Evolutionary conservation across 2,329 filamentous ascomycete species (phyloP), one percentile per base, ranked within the genome.

Genomic region (Paecilomyces sp.): DNA sequence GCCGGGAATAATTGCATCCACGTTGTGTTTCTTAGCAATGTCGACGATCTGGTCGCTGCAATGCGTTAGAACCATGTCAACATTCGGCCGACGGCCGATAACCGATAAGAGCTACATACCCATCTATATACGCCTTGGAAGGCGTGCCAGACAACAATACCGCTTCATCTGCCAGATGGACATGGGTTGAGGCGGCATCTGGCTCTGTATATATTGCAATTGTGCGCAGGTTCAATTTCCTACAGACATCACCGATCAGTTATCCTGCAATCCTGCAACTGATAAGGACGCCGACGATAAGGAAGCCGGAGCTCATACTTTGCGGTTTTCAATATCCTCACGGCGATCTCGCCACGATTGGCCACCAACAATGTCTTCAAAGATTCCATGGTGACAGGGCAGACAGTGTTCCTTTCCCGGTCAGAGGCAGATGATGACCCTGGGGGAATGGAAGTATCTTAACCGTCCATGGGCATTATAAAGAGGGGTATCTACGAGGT

Each of bases 1-100:
- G 1, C 87, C 86, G 0, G 86, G 86, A 56, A 87, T 85, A 15
- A 89, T 79, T 3, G 84, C 85, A 61, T 88, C 79, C 1, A 73
- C 82, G 1, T 73, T 67, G 13, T 78, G 73, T 2, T 75, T 68
- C 51, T 77, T 78, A 9, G 84, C 83, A n/a, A 86, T 77, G 3
- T 75, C 67, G 18, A 87, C 72, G 2, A 78, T 76, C 53, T 73
- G 67, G 22, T 76, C 70, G 47, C 67, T 66, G 54, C 31, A 33
- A 31, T 15, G 15, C 41, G 41, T n/a, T 47, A 41, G 34, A 5
- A 41, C 12, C 34, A 5, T 41, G n/a, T 41, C 36, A 47, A 47
- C 18, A 47, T 4, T 18, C 31, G 31, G 31, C 31, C 31, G 41
- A 47, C n/a, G 41, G 41, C 41, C 41, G 41, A 47, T 47, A 22